Evolutionary conservation across 169 alveolate genomes (phyloP).

Genomic region (Pseudocohnilembus persalinus): DNA sequence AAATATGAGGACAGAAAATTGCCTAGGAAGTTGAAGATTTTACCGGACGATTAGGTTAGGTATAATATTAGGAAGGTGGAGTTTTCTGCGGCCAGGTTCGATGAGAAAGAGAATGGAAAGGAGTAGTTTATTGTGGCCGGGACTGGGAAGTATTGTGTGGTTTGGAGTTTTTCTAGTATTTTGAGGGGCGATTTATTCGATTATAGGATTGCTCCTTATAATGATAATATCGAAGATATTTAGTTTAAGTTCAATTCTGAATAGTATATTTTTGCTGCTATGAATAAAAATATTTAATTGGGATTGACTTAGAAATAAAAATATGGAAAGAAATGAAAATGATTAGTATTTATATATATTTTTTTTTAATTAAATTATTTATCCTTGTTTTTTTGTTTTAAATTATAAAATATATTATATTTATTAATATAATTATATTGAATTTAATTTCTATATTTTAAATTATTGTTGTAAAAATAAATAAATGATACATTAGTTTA

Average conservation of each 20-base stretch:
- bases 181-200: constrained; percentile 39
- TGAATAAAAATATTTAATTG: too few relatives aligned
- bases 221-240: constrained; percentile 40
- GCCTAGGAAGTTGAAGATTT: constrained; percentile 45
- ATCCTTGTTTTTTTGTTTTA: too few relatives aligned
- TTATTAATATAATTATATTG: too few relatives aligned
- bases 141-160: constrained; percentile 47
- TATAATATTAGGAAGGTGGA: constrained; percentile 34
- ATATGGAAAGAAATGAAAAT: too few relatives aligned
- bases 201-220: constrained; percentile 38
- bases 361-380: too few relatives aligned
- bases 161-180: constrained; percentile 54
- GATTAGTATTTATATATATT: not conserved
- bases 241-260: constrained; percentile 46
- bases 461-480: too few relatives aligned
- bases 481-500: too few relatives aligned
- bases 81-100: constrained; percentile 58
- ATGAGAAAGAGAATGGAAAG: constrained; percentile 26
- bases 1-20: constrained; percentile 34
- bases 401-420: too few relatives aligned
- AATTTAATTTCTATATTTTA: too few relatives aligned
- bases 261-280: constrained; percentile 40
- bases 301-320: not conserved
- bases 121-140: constrained; percentile 49
- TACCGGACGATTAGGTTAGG: constrained; percentile 37